Evolutionary conservation across 441 rosid species (phyloP).

Genomic region (Populus hybrid): DNA sequence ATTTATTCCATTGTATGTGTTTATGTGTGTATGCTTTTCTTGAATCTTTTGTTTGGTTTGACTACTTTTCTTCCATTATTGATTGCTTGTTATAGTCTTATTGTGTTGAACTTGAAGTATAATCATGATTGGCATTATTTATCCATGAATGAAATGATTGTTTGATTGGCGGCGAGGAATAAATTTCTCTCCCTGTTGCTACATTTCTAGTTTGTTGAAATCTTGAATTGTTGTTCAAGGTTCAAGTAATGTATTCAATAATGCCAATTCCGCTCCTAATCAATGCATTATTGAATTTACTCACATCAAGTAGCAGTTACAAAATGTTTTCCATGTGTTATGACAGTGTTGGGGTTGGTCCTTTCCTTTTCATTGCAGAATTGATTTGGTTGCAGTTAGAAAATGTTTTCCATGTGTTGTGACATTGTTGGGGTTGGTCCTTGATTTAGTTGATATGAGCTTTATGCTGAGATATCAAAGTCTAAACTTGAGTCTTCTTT

Average conservation of each 20-base stretch:
- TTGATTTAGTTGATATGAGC: not conserved
- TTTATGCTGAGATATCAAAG: not conserved
- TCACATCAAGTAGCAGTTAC: too few species aligned
- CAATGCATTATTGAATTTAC: not conserved
- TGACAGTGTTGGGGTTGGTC: not conserved
- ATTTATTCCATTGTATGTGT: conserved; percentile 72
- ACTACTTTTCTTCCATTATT: not conserved
- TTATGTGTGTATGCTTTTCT: not conserved
- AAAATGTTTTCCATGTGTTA: not conserved
- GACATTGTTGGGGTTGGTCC: too few species aligned
- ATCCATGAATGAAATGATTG: conserved; percentile 5
- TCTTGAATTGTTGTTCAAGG: not conserved
- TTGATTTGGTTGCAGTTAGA: not conserved
- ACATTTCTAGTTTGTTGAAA: not conserved
- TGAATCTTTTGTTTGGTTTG: not conserved
- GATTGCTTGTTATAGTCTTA: not conserved
- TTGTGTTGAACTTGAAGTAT: not conserved
- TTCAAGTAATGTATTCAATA: not conserved
- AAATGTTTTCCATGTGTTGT: too few species aligned
- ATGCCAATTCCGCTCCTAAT: not conserved
- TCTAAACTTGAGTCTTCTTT: conserved; percentile 15
- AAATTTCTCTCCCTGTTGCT: not conserved
- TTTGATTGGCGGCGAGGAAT: not conserved
- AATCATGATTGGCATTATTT: not conserved
- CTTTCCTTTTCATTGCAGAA: not conserved